These are phyloP conservation scores for Phanerochaete sordida DNA, from an alignment of 768 basidiomycete genomes.

Conservation along the genomic window DNA sequence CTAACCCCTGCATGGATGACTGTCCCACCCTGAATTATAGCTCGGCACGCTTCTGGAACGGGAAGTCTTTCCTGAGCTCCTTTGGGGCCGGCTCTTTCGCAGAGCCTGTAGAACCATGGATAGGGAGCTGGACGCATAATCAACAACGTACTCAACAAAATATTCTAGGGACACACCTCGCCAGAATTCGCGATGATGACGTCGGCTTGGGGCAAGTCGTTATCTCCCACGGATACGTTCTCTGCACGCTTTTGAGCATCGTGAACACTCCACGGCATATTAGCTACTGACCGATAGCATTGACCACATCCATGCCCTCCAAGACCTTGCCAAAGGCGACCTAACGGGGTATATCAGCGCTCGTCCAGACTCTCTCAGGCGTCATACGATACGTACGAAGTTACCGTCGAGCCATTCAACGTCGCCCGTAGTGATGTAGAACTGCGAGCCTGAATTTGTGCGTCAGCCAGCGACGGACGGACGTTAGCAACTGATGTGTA, in stretches of 20 bases:
- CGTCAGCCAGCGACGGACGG: conserved; percentile 10
- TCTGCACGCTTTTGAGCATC: conserved; percentile 41
- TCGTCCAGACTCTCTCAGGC: no score
- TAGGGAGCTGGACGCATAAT: conserved; percentile 37
- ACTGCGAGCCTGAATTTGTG: conserved; percentile 68
- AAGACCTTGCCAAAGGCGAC: conserved; percentile 92
- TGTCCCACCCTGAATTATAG: no score
- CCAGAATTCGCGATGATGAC: conserved; percentile 82
- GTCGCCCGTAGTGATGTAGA: conserved; percentile 87
- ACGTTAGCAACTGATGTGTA: not conserved
- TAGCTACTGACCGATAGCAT: conserved; percentile 54
- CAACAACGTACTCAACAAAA: not conserved
- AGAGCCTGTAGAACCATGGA: no score
- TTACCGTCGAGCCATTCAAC: conserved; percentile 91
- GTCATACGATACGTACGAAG: no score
- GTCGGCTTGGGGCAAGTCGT: conserved; percentile 73
- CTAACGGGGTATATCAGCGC: no score
- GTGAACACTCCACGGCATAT: not conserved
- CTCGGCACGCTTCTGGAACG: no score
- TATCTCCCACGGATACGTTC: conserved; percentile 61
- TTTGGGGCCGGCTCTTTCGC: no score
- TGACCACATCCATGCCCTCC: conserved; percentile 88
- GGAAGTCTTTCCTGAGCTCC: no score
- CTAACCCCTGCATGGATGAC: no score
- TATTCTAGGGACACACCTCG: conserved; percentile 54